Conservation (phyloP, 371 early-diverging fungal species). For the Smittium mucronatum region DNA sequence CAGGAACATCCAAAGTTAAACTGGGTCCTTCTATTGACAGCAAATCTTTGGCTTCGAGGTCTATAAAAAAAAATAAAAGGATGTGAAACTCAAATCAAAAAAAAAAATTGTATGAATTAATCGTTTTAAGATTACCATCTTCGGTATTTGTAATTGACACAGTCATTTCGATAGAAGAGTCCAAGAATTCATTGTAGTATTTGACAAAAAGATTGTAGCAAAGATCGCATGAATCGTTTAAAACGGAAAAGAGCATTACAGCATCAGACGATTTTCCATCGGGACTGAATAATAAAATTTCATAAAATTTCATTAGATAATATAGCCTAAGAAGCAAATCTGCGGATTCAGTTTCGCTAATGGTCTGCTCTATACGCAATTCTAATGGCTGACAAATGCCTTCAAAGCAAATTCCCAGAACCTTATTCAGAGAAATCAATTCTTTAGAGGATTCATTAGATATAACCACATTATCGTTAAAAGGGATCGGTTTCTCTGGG, state of each 20-base stretch:
- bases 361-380: conserved; percentile 40
- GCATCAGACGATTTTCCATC: conserved; percentile 13
- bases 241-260: conserved; percentile 11
- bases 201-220: conserved; percentile 10
- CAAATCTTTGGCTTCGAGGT: conserved; percentile 9
- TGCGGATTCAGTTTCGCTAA: conserved; percentile 27
- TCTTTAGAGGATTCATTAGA: background rate
- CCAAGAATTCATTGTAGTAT: background rate
- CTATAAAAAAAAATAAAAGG: conserved; percentile 8
- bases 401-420: conserved; percentile 21
- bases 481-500: conserved; percentile 12
- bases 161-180: background rate
- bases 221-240: conserved; percentile 3
- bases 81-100: too few species aligned
- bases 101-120: too few species aligned
- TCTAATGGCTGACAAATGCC: conserved; percentile 29
- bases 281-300: conserved; percentile 20
- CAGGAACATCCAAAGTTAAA: conserved; percentile 22
- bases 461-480: background rate
- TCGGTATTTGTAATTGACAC: background rate
- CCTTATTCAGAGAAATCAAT: background rate
- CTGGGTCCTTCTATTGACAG: conserved; percentile 6
- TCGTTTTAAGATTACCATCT: background rate
- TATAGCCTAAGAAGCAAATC: conserved; percentile 33
- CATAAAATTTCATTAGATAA: conserved; percentile 40